Percentiles rank a stretch among this genome's conserved stretches.
Conservation (phyloP, 805 yeast species). For the Lipomyces starkeyi region DNA sequence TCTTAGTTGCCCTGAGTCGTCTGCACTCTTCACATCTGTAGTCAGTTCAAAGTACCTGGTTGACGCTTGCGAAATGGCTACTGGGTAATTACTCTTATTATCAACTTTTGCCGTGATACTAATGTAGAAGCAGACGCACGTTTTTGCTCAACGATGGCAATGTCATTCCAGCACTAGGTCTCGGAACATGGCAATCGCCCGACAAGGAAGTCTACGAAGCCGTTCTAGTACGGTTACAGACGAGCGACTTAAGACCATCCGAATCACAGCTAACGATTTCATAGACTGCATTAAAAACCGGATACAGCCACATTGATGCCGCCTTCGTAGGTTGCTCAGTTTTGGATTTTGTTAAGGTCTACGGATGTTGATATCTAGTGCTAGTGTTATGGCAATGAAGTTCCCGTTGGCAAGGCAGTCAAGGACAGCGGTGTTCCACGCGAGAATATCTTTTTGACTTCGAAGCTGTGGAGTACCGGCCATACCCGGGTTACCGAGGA, state of each 20-base stretch:
- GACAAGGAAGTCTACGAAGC: slow-evolving; percentile 60
- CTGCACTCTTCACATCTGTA: no score
- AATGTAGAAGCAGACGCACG: slow-evolving; percentile 37
- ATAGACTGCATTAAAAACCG: slow-evolving; percentile 54
- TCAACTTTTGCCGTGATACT: neutral
- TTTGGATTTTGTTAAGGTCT: neutral
- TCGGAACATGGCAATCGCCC: slow-evolving; percentile 74
- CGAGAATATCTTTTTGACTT: no score
- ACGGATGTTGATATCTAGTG: neutral
- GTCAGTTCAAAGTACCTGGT: no score
- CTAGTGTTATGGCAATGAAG: slow-evolving; percentile 65
- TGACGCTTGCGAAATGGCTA: neutral
- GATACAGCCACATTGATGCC: slow-evolving; percentile 79
- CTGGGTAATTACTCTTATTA: neutral
- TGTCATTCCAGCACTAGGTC: slow-evolving; percentile 67
- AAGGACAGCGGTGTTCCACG: no score
- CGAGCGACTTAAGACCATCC: neutral
- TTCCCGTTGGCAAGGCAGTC: no score
- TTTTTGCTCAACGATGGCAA: slow-evolving; percentile 63
- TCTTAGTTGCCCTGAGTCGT: no score
- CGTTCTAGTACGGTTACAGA: slow-evolving; percentile 46
- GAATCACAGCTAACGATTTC: neutral
- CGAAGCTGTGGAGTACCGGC: no score
- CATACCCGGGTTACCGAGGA: no score
- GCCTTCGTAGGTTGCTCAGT: slow-evolving; percentile 51